Evolutionary conservation across 176 grass and related monocot genomes (phyloP), one percentile per base, ranked within the genome.

Genomic region (Aegilops speltoides): DNA sequence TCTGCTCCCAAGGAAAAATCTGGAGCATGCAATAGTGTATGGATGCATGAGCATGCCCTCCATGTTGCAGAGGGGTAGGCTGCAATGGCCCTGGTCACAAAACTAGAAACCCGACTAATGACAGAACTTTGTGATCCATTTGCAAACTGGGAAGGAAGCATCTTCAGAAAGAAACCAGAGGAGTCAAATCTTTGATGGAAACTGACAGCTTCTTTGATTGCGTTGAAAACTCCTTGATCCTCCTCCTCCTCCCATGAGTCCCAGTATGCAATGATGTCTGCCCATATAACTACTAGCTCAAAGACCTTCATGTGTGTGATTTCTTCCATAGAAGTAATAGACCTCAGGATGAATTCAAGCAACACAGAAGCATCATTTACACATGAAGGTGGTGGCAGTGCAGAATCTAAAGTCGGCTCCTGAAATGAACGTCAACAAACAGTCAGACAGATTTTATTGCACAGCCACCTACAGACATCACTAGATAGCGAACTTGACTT

Each of bases 211-310:
- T 97, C 93, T 78, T 91, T 92, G 60, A 97, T 91, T 59, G 90
- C 79, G 10, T 90, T 83, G 71, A 97, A 97, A 79, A 97, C 76
- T 40, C 86, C 91, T 72, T 95, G 87, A 89, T 97, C 93, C 80
- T 95, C 95, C 82, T 90, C 91, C 87, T 97, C 95, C 73, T 95
- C 95, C 95, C 93, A 97, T 10, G 87, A 88, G 77, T 97, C 84
- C 91, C 88, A 97, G 40, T 67, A 86, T 20, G 89, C 82, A 71
- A 97, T 86, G 41, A 60, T 86, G 48, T 93, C 87, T 85, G 95
- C 78, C 93, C 93, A 97, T 73, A 87, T 66, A 79, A 82, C 68
- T 85, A 97, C 82, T 84, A 97, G 66, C 64, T 95, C 95, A 45
- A 83, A 89, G 57, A 97, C 81, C 70, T 91, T 95, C 64, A 93